Percentiles rank a stretch among this genome's conserved stretches.
Evolutionary conservation across 495 filamentous ascomycete species (phyloP).

Genomic region (Bombardia bombarda): DNA sequence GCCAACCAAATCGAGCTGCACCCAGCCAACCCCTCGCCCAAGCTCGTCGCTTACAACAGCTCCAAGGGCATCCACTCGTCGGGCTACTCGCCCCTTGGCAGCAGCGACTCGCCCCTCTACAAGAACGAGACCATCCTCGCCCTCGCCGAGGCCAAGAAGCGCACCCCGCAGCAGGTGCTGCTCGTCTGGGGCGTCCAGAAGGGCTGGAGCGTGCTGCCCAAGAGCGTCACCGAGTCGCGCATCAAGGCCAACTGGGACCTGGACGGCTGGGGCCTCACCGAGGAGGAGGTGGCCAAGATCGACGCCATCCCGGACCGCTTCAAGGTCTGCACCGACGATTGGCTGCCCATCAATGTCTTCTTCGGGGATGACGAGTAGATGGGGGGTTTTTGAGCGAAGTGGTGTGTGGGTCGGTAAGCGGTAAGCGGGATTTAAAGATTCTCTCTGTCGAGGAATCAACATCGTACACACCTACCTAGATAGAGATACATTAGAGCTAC

Average conservation of each 20-base stretch:
- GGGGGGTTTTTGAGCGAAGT: neutral
- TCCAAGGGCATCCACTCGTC: conserved; percentile 62
- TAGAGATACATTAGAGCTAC: conserved; percentile 1
- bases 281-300: conserved; percentile 55
- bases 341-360: conserved; percentile 75
- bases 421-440: too few relatives aligned
- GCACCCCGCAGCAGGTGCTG: conserved; percentile 60
- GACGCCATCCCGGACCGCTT: conserved; percentile 58
- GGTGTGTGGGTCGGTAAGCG: neutral
- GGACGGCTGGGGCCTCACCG: conserved; percentile 57
- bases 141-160: conserved; percentile 57
- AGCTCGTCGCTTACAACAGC: conserved; percentile 65
- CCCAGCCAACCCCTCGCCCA: conserved; percentile 70
- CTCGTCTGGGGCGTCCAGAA: conserved; percentile 63
- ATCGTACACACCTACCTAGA: too few relatives aligned
- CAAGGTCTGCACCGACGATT: conserved; percentile 64
- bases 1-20: conserved; percentile 94
- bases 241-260: conserved; percentile 56
- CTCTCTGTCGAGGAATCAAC: too few relatives aligned
- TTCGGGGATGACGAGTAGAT: conserved; percentile 80
- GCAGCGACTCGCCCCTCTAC: conserved; percentile 46
- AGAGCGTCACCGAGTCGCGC: conserved; percentile 54
- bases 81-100: conserved; percentile 61
- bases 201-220: conserved; percentile 67
- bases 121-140: conserved; percentile 51